These are phyloP conservation scores for Croton setiger DNA, from an alignment of 441 rosid genomes.

Conservation along the genomic window DNA sequence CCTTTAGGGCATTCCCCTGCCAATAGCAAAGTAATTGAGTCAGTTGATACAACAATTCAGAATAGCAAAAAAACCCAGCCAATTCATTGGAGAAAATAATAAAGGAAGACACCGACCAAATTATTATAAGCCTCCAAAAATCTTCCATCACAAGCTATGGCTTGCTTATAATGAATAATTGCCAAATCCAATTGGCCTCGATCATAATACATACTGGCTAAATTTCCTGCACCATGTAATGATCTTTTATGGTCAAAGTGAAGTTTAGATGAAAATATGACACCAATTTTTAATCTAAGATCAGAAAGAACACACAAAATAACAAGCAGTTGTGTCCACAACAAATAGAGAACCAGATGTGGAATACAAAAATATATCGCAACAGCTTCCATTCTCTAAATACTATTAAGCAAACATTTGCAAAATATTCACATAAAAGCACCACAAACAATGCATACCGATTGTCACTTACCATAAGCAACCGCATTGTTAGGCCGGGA, in stretches of 20 bases:
- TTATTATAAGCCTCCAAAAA: slow-evolving; percentile 96
- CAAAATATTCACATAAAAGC: background rate
- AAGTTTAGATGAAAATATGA: background rate
- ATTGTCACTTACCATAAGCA: slow-evolving; percentile 65
- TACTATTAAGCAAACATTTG: background rate
- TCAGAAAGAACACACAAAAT: too few relatives aligned
- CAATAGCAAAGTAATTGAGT: slow-evolving; percentile 20
- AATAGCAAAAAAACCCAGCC: background rate
- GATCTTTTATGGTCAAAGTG: background rate
- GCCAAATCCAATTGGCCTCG: slow-evolving; percentile 90
- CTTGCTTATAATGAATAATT: slow-evolving; percentile 86
- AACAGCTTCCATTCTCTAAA: background rate
- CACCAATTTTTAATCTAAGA: too few relatives aligned
- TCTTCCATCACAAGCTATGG: slow-evolving; percentile 76
- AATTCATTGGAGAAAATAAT: background rate
- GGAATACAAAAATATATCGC: background rate
- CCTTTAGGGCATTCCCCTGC: slow-evolving; percentile 98
- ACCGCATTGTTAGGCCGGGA: slow-evolving; percentile 78
- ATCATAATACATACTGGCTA: slow-evolving; percentile 89
- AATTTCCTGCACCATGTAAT: slow-evolving; percentile 53
- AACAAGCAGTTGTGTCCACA: too few relatives aligned
- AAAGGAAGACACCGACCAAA: slow-evolving; percentile 54
- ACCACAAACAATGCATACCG: background rate
- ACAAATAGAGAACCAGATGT: background rate
- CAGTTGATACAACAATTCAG: slow-evolving; percentile 7